Percentiles rank a stretch among this genome's conserved stretches.
Conservation (phyloP, 2,329 filamentous ascomycete species). For the Endothia cerciana region DNA sequence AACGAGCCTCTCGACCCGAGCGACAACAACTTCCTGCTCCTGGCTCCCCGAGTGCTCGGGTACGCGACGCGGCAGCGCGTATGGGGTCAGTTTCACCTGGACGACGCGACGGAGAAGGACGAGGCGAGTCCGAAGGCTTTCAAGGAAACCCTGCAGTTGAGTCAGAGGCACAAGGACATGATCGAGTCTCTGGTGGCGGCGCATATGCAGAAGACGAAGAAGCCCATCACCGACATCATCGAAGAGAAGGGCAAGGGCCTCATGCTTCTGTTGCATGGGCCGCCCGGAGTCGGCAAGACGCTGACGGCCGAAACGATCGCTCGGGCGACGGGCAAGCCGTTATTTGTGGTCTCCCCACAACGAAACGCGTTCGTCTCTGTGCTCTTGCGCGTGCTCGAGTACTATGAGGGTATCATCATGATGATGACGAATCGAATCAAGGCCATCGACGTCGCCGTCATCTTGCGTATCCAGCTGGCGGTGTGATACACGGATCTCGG, state of each 20-base stretch:
- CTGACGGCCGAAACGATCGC: constrained; percentile 29
- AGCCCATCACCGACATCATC: constrained; percentile 27
- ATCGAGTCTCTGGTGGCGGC: constrained; percentile 21
- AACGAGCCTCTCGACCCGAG: constrained; percentile 8
- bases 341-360: constrained; percentile 22
- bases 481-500: constrained; percentile 31
- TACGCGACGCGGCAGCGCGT: constrained; percentile 25
- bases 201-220: constrained; percentile 21
- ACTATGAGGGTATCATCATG: constrained; percentile 29
- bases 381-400: constrained; percentile 27
- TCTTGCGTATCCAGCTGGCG: constrained; percentile 33
- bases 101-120: background rate
- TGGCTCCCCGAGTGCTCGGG: constrained; percentile 22
- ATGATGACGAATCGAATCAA: constrained; percentile 34
- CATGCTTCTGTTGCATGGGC: constrained; percentile 26
- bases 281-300: constrained; percentile 29
- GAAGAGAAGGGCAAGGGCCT: constrained; percentile 28
- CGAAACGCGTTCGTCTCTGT: constrained; percentile 32
- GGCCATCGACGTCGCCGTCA: constrained; percentile 33
- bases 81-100: constrained; percentile 26
- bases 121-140: constrained; percentile 11
- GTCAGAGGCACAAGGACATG: constrained; percentile 25
- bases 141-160: constrained; percentile 16
- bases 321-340: constrained; percentile 25
- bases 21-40: constrained; percentile 9